Conservation (phyloP, 305 asterid species). For the Vinca major region DNA sequence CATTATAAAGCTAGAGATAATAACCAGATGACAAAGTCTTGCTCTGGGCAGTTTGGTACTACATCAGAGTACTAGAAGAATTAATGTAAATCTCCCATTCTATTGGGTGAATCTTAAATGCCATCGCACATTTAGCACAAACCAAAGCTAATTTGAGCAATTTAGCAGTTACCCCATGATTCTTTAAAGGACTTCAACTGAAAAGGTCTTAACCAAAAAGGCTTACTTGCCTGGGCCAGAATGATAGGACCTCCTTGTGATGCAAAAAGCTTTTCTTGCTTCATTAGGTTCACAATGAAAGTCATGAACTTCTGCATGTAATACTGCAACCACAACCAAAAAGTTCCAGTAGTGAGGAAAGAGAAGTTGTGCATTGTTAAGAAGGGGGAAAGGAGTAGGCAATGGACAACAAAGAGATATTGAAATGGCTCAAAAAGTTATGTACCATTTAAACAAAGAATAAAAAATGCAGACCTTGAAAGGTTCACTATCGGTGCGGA, state of each 20-base stretch:
- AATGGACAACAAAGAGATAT: not conserved
- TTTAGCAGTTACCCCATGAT: not conserved
- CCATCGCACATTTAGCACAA: not conserved
- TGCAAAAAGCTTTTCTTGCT: constrained; percentile 79
- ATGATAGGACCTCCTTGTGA: constrained; percentile 94
- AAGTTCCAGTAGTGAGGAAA: constrained; percentile 12
- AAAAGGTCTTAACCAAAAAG: not conserved
- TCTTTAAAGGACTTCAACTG: not conserved
- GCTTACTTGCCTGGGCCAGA: constrained; percentile 58
- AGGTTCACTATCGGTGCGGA: constrained; percentile 73
- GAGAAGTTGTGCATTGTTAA: not conserved
- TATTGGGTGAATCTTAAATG: not conserved
- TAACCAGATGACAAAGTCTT: not conserved
- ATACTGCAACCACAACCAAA: constrained; percentile 43
- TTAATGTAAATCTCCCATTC: not conserved
- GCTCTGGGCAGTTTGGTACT: not conserved
- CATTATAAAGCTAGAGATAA: not conserved
- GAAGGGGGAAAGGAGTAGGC: not conserved
- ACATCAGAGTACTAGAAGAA: not conserved
- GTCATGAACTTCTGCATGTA: constrained; percentile 81
- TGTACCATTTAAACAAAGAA: not conserved
- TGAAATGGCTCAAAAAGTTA: not conserved
- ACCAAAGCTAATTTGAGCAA: not conserved
- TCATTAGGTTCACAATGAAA: constrained; percentile 69
- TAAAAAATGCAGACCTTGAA: constrained; percentile 47